Conservation (phyloP, 345 rosid species). For the Melastoma malabathricum region DNA sequence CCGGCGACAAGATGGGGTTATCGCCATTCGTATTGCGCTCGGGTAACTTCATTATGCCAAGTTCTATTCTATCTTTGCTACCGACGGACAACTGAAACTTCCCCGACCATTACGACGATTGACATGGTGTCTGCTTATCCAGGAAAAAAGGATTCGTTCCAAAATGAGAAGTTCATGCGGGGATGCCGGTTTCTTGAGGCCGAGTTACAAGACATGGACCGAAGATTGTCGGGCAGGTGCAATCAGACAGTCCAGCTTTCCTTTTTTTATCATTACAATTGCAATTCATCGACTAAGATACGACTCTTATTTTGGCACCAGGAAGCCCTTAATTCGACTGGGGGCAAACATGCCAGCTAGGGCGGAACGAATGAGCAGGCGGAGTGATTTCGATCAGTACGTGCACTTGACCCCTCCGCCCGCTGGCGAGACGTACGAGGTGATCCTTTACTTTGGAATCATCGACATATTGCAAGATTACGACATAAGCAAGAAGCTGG, state of each 20-base stretch:
- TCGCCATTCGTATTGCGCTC: slow-evolving; percentile 82
- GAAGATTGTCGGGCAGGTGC: slow-evolving; percentile 73
- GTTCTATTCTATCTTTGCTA: no score
- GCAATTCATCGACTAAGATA: no score
- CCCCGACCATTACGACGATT: no score
- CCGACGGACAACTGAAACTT: no score
- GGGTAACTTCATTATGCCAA: slow-evolving; percentile 23
- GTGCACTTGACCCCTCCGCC: slow-evolving; percentile 33
- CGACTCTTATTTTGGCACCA: slow-evolving; percentile 5
- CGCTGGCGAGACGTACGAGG: slow-evolving; percentile 61
- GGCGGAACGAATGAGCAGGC: slow-evolving; percentile 63
- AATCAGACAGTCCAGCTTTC: neutral
- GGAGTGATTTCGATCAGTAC: slow-evolving; percentile 82
- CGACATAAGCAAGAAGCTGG: slow-evolving; percentile 84
- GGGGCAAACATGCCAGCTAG: slow-evolving; percentile 98
- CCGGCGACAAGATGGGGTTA: slow-evolving; percentile 76
- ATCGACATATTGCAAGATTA: slow-evolving; percentile 94
- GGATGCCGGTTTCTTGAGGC: slow-evolving; percentile 89
- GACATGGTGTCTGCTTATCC: slow-evolving; percentile 7
- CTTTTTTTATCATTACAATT: no score
- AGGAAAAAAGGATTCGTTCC: slow-evolving; percentile 69
- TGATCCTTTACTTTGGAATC: slow-evolving; percentile 78
- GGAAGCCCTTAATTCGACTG: slow-evolving; percentile 76
- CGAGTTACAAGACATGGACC: slow-evolving; percentile 85
- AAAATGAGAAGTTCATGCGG: slow-evolving; percentile 75